Percentiles rank a stretch among this genome's conserved stretches.
These are phyloP conservation scores for Podospora tetraspora DNA, from an alignment of 495 filamentous ascomycete genomes.

Conservation along the genomic window DNA sequence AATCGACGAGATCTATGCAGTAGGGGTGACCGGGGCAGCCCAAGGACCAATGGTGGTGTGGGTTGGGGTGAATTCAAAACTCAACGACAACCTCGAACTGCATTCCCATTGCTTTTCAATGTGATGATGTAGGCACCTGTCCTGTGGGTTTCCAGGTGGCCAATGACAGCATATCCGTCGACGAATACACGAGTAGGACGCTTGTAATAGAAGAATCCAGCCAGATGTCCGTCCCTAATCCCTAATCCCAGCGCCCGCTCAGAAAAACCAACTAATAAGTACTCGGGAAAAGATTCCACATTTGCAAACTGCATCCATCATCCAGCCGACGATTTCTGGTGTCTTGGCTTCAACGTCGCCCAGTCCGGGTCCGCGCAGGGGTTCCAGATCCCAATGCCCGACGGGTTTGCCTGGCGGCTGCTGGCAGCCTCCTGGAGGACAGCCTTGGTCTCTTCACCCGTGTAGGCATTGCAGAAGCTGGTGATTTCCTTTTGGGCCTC, in stretches of 20 bases:
- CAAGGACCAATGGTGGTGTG: neutral
- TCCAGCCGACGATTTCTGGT: neutral
- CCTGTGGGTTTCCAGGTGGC: neutral
- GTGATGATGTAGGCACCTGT: neutral
- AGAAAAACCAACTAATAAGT: neutral
- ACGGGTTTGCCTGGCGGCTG: constrained; percentile 42
- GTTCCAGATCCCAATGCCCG: constrained; percentile 47
- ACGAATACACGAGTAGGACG: neutral
- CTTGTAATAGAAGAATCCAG: neutral
- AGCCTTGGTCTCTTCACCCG: constrained; percentile 36
- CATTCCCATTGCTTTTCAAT: neutral
- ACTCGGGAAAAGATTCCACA: neutral
- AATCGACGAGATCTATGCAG: neutral
- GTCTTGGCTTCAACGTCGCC: constrained; percentile 5
- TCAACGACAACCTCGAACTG: neutral
- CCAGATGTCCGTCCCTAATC: neutral
- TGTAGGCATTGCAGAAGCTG: constrained; percentile 37
- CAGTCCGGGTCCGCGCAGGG: constrained; percentile 35
- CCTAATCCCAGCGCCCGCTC: neutral
- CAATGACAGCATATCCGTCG: neutral
- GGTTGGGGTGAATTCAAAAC: neutral
- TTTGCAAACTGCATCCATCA: neutral
- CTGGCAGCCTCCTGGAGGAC: constrained; percentile 38
- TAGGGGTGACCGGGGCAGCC: neutral
- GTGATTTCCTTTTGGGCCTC: constrained; percentile 38